A percentile compares a stretch with the other conserved stretches of the same genome.
Evolutionary conservation across 208 protist genomes (phyloP).

Genomic region (Leishmania braziliensis): DNA sequence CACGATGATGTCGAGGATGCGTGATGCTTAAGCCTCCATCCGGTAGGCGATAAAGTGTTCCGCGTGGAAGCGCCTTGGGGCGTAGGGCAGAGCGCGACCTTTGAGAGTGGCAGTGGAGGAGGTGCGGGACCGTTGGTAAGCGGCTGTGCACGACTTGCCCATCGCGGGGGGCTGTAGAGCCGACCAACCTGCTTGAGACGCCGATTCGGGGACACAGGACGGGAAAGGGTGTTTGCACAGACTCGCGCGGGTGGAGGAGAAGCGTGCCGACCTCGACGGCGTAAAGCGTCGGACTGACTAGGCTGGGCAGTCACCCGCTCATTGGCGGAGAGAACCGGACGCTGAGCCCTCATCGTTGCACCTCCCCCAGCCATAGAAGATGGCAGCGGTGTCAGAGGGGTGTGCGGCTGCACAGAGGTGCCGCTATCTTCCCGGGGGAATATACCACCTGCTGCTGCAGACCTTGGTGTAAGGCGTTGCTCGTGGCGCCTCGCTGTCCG

Average conservation of each 20-base stretch:
- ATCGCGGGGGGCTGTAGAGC: constrained; percentile 13
- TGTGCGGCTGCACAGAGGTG: neutral
- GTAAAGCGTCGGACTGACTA: neutral
- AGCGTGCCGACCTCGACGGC: constrained; percentile 11
- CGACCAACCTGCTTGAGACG: constrained; percentile 4
- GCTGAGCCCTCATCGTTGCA: neutral
- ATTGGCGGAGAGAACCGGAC: neutral
- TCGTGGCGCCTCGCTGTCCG: neutral
- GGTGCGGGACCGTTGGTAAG: neutral
- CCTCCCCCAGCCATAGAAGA: neutral
- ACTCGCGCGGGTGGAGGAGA: constrained; percentile 2
- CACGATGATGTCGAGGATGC: constrained; percentile 6
- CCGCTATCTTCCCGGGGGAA: neutral
- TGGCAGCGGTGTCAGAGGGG: neutral
- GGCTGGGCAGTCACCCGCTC: neutral
- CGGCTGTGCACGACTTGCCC: neutral
- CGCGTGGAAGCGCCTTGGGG: neutral
- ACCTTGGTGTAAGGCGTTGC: neutral
- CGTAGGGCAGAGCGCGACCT: neutral
- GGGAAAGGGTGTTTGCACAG: neutral
- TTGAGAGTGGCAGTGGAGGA: neutral
- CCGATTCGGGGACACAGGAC: neutral
- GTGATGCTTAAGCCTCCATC: neutral
- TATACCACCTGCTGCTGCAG: neutral
- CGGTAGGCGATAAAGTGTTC: neutral